Percentiles rank a stretch among this genome's conserved stretches.
These are phyloP conservation scores for Hericium erinaceus DNA, from an alignment of 768 basidiomycete genomes.

Conservation along the genomic window DNA sequence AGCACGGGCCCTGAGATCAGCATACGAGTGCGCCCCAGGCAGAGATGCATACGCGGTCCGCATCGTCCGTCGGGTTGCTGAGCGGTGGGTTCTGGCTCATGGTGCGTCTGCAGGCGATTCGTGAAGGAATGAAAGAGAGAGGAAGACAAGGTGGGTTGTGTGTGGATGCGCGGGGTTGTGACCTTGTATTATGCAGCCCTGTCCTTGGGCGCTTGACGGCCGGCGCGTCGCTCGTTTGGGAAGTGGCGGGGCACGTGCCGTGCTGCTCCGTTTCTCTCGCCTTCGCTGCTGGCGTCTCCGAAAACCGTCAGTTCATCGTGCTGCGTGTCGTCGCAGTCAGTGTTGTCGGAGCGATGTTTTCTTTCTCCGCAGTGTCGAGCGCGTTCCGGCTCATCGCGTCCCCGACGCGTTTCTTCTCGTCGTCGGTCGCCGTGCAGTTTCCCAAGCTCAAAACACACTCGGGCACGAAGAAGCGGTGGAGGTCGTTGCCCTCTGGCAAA, in stretches of 20 bases:
- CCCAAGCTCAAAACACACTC: conserved; percentile 78
- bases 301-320: not conserved
- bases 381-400: conserved; percentile 9
- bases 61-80: conserved; percentile 57
- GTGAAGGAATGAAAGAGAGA: not conserved
- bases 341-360: conserved; percentile 17
- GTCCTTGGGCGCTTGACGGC: not conserved
- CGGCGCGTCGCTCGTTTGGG: not conserved
- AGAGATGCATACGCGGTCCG: conserved; percentile 51
- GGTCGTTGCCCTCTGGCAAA: conserved; percentile 47
- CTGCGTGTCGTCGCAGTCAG: too few relatives aligned
- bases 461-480: conserved; percentile 77
- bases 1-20: not conserved
- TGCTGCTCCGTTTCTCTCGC: not conserved
- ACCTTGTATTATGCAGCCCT: too few relatives aligned
- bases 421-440: conserved; percentile 42
- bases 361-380: conserved; percentile 10
- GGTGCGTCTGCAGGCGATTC: not conserved
- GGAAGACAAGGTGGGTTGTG: not conserved
- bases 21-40: not conserved
- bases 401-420: conserved; percentile 41
- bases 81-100: conserved; percentile 16
- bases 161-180: too few relatives aligned
- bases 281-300: not conserved
- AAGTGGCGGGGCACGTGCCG: not conserved